These are phyloP conservation scores for Nitzschia inconspicua DNA, from an alignment of 108 stramenopile species.

Conservation along the genomic window DNA sequence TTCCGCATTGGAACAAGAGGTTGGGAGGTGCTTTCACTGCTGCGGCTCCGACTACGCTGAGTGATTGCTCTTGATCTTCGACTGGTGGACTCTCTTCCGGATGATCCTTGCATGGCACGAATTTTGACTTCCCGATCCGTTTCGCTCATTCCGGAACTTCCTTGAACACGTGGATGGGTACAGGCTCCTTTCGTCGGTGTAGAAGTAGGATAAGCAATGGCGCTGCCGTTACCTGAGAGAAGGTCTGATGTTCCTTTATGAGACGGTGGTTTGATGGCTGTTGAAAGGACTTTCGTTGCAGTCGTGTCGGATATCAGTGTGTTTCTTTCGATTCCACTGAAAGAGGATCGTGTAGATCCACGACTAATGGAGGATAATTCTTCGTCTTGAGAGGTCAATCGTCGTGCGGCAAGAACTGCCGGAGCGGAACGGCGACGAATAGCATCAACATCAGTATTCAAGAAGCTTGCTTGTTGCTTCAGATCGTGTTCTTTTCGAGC, in stretches of 20 bases:
- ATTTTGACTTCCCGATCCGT: conserved; percentile 5
- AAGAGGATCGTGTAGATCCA: not conserved
- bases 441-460: not conserved
- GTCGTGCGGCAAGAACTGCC: not conserved
- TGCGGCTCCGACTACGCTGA: not conserved
- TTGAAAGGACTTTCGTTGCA: not conserved
- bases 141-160: not conserved
- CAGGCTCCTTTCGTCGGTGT: not conserved
- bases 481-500: conserved; percentile 16
- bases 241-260: not conserved
- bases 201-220: not conserved
- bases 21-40: not conserved
- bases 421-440: not conserved
- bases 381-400: not conserved
- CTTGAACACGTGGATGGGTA: not conserved
- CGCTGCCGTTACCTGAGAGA: not conserved
- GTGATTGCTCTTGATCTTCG: not conserved
- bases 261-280: not conserved
- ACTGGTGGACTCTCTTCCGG: not conserved
- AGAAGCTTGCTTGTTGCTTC: not conserved
- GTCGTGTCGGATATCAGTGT: not conserved
- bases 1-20: not conserved
- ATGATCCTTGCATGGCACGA: not conserved
- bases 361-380: not conserved
- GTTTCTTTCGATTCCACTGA: not conserved